Percentiles rank a stretch among this genome's conserved stretches.
phyloP scores from a whole-genome alignment of 2,329 filamentous ascomycete genomes.

The Apiospora kogelbergensis region DNA sequence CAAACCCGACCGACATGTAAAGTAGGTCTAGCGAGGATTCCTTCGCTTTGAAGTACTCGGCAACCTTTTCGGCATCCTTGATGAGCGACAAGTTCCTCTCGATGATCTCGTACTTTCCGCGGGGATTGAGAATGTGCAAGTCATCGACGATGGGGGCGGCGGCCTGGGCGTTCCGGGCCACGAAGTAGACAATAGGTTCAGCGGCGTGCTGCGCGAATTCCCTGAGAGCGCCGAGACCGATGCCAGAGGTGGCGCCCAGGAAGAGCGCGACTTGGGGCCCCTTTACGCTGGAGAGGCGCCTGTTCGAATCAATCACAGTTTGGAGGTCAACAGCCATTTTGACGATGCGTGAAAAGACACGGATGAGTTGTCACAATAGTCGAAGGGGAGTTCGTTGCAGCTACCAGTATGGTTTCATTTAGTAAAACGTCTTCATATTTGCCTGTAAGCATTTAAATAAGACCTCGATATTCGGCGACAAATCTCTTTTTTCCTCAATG shows the following conservation, averaged over 20 bases:
- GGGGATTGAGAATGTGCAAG: constrained; percentile 1
- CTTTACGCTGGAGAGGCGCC: constrained; percentile 21
- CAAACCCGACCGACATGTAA: constrained; percentile 35
- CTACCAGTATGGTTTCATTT: too few relatives aligned
- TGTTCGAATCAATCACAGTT: constrained; percentile 28
- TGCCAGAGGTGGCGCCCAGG: constrained; percentile 46
- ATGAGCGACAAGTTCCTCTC: constrained; percentile 34
- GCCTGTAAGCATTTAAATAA: too few relatives aligned
- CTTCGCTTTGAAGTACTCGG: constrained; percentile 26
- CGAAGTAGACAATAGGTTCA: constrained; percentile 41
- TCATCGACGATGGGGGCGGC: not conserved
- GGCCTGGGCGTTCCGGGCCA: constrained; percentile 36
- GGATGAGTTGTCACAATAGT: too few relatives aligned
- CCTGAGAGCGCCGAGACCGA: constrained; percentile 43
- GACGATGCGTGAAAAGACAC: not conserved
- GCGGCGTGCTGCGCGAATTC: constrained; percentile 35
- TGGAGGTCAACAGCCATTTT: not conserved
- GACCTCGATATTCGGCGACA: too few relatives aligned
- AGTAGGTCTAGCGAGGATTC: constrained; percentile 37
- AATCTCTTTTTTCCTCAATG: too few relatives aligned
- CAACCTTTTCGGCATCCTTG: constrained; percentile 31
- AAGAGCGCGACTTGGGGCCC: constrained; percentile 25
- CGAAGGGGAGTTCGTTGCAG: too few relatives aligned
- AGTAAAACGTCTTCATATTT: too few relatives aligned
- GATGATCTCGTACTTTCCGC: constrained; percentile 28